Conservation (phyloP, 768 basidiomycete species). For the Xerocomus brunneocitrinus region DNA sequence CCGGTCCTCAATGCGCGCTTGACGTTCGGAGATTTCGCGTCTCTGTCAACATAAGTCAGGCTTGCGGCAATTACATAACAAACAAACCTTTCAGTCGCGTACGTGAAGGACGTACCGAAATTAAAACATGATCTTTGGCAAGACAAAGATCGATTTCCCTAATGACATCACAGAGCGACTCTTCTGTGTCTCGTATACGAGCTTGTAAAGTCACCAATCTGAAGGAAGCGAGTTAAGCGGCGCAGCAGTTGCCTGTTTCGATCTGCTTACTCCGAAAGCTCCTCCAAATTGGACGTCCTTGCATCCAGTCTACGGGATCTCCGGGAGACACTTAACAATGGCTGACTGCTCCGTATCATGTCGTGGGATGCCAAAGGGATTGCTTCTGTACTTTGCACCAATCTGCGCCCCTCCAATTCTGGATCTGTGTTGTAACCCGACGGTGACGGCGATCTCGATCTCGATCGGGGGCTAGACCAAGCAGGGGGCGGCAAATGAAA, state of each 20-base stretch:
- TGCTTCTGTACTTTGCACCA: constrained; percentile 30
- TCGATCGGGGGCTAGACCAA: constrained; percentile 23
- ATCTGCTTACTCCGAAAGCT: constrained; percentile 60
- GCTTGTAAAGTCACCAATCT: constrained; percentile 55
- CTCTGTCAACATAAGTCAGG: constrained; percentile 40
- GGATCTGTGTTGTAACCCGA: constrained; percentile 72
- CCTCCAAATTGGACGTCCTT: constrained; percentile 60
- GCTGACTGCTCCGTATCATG: constrained; percentile 13
- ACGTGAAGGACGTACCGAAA: constrained; percentile 38
- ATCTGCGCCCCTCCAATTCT: constrained; percentile 48
- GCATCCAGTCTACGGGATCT: constrained; percentile 24
- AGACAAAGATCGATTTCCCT: constrained; percentile 46
- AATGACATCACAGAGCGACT: constrained; percentile 45
- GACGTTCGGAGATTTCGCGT: constrained; percentile 65
- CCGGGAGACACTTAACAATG: constrained; percentile 13
- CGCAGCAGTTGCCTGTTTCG: background rate
- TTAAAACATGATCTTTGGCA: constrained; percentile 35
- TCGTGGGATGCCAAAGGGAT: constrained; percentile 17
- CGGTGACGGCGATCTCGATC: constrained; percentile 50
- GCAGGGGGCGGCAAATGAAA: constrained; percentile 50
- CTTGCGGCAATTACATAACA: constrained; percentile 25
- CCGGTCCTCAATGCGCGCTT: constrained; percentile 51
- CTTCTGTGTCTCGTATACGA: constrained; percentile 47
- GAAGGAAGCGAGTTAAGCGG: constrained; percentile 2
- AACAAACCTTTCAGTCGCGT: constrained; percentile 2